Conservation (phyloP, 306 rosid species). For the Betula pendula region DNA sequence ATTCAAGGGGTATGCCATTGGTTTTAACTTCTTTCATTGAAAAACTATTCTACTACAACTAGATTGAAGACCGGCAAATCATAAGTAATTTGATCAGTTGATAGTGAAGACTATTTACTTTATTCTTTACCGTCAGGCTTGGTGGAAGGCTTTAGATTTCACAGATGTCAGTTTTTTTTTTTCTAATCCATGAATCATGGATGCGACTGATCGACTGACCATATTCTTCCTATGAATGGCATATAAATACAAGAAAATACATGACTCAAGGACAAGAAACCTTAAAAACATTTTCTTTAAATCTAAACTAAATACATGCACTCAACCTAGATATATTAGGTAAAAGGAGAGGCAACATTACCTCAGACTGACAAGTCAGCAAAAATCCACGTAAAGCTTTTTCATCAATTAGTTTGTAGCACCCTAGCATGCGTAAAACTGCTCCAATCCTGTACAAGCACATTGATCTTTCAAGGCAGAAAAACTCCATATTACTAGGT, state of each 20-base stretch:
- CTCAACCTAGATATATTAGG: neutral
- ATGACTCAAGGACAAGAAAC: slow-evolving; percentile 5
- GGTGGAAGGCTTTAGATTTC: neutral
- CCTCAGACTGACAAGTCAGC: slow-evolving; percentile 79
- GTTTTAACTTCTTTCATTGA: neutral
- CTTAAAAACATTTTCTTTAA: neutral
- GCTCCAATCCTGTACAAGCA: slow-evolving; percentile 74
- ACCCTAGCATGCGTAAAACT: slow-evolving; percentile 70
- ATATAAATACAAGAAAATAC: neutral
- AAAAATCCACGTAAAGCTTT: slow-evolving; percentile 63
- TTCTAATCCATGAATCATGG: neutral
- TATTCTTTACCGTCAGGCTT: neutral
- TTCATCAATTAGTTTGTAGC: slow-evolving; percentile 54
- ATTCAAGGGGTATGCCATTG: neutral
- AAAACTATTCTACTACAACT: neutral
- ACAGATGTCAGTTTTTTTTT: neutral
- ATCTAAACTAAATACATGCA: neutral
- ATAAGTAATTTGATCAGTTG: neutral
- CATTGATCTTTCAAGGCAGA: slow-evolving; percentile 30
- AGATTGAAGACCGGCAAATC: too few relatives aligned
- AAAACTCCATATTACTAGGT: slow-evolving; percentile 14
- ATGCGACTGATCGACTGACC: neutral
- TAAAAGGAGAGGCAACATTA: slow-evolving; percentile 31
- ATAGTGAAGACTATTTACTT: neutral
- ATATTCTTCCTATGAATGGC: neutral